phyloP scores from a whole-genome alignment of 331 rosid species.

The Ulmus americana region DNA sequence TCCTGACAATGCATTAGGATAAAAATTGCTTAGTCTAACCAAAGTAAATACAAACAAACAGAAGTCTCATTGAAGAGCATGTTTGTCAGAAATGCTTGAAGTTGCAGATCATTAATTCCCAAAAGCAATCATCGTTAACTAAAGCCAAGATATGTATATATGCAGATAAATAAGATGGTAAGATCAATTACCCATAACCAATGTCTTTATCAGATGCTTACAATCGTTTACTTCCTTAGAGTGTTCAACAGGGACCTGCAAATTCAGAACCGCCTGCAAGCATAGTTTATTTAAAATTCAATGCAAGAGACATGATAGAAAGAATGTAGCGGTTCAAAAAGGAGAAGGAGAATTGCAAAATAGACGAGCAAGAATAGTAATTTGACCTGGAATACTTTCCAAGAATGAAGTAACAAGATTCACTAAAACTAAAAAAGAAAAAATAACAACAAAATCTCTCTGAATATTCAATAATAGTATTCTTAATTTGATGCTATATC shows the following conservation, averaged over 20 bases:
- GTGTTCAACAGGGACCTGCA: constrained; percentile 86
- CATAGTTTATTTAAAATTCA: constrained; percentile 19
- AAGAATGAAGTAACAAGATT: background rate
- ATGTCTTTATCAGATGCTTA: constrained; percentile 87
- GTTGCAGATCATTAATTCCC: background rate
- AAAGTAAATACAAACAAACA: background rate
- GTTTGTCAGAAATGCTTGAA: background rate
- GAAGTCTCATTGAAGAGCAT: background rate
- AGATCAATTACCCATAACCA: constrained; percentile 84
- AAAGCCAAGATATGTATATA: background rate
- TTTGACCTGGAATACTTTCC: background rate
- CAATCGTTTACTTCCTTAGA: constrained; percentile 94
- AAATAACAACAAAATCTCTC: background rate
- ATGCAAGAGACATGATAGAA: background rate
- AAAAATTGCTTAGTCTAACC: constrained; percentile 1
- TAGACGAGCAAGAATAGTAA: background rate
- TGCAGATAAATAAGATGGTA: constrained; percentile 2
- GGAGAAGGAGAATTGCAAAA: background rate
- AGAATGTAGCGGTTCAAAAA: background rate
- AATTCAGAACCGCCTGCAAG: constrained; percentile 89
- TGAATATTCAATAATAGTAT: background rate
- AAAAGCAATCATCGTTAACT: background rate
- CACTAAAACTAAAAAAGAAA: background rate
- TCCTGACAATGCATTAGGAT: constrained; percentile 46
- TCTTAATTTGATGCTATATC: background rate